Evolutionary conservation across 2,329 filamentous ascomycete species (phyloP).

Genomic region (Rhinocladiella mackenziei): DNA sequence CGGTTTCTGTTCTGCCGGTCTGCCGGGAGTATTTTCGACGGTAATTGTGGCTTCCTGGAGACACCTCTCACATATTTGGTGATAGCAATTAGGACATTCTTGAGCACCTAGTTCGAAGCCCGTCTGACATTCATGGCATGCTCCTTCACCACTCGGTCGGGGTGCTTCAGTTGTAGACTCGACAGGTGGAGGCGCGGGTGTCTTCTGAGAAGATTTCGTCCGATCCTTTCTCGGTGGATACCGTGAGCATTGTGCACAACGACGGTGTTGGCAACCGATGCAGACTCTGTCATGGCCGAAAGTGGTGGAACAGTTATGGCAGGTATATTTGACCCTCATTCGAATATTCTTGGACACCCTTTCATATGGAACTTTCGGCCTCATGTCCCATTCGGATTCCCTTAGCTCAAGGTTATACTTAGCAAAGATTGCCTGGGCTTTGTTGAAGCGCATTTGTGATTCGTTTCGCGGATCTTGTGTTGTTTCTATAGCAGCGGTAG

Average conservation of each 20-base stretch:
- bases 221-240: slow-evolving; percentile 65
- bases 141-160: slow-evolving; percentile 6
- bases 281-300: slow-evolving; percentile 73
- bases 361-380: slow-evolving; percentile 33
- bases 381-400: slow-evolving; percentile 40
- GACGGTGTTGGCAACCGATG: slow-evolving; percentile 68
- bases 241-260: slow-evolving; percentile 76
- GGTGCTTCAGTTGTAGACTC: neutral
- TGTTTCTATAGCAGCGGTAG: too few species aligned
- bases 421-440: slow-evolving; percentile 43
- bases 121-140: slow-evolving; percentile 26
- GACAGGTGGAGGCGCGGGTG: neutral
- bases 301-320: slow-evolving; percentile 72
- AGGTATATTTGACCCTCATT: slow-evolving; percentile 54
- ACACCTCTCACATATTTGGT: slow-evolving; percentile 26
- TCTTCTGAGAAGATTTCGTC: slow-evolving; percentile 25
- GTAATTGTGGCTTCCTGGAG: slow-evolving; percentile 19
- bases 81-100: slow-evolving; percentile 26
- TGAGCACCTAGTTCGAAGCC: slow-evolving; percentile 17
- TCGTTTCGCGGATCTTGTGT: slow-evolving; percentile 4
- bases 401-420: slow-evolving; percentile 46
- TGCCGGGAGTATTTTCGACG: slow-evolving; percentile 8
- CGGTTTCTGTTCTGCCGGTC: neutral
- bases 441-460: slow-evolving; percentile 39
- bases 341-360: slow-evolving; percentile 46